phyloP scores from a whole-genome alignment of 352 stramenopile species.

The Globisporangium abappressorium region DNA sequence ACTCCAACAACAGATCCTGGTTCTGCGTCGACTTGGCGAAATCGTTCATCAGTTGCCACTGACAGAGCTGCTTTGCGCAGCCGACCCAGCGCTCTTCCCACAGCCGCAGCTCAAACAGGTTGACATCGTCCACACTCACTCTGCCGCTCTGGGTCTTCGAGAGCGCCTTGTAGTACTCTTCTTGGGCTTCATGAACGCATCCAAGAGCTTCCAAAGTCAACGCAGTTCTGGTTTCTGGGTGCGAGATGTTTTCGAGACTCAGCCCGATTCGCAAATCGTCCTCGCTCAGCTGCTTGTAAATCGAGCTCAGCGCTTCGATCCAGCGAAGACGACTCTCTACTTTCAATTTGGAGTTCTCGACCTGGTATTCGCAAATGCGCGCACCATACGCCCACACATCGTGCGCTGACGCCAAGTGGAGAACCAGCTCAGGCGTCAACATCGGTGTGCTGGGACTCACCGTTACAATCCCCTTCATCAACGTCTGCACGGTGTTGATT shows the following conservation, averaged over 20 bases:
- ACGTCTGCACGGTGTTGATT: slow-evolving; percentile 83
- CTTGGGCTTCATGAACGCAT: slow-evolving; percentile 82
- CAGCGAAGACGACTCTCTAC: slow-evolving; percentile 76
- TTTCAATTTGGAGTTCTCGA: slow-evolving; percentile 64
- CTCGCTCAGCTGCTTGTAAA: slow-evolving; percentile 88
- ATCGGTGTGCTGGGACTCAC: slow-evolving; percentile 55
- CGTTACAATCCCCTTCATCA: slow-evolving; percentile 74
- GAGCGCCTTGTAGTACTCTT: slow-evolving; percentile 85
- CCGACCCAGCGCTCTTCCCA: slow-evolving; percentile 91
- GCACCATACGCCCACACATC: slow-evolving; percentile 75
- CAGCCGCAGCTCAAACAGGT: slow-evolving; percentile 80
- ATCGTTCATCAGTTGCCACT: slow-evolving; percentile 92
- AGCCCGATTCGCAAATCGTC: slow-evolving; percentile 79
- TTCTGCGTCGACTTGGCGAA: slow-evolving; percentile 91
- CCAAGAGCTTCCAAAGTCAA: slow-evolving; percentile 80
- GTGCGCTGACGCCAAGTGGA: slow-evolving; percentile 81
- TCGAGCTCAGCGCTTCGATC: slow-evolving; percentile 80
- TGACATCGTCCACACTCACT: slow-evolving; percentile 78
- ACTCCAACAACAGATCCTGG: slow-evolving; percentile 91
- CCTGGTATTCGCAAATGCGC: slow-evolving; percentile 81
- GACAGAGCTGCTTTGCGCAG: slow-evolving; percentile 88
- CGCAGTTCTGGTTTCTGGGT: slow-evolving; percentile 69
- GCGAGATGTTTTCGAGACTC: slow-evolving; percentile 70
- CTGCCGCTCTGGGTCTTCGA: slow-evolving; percentile 72
- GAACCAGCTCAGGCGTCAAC: slow-evolving; percentile 79